Conservation (phyloP, 192 early-diverging fungal genomes). For the Coemansia interrupta region DNA sequence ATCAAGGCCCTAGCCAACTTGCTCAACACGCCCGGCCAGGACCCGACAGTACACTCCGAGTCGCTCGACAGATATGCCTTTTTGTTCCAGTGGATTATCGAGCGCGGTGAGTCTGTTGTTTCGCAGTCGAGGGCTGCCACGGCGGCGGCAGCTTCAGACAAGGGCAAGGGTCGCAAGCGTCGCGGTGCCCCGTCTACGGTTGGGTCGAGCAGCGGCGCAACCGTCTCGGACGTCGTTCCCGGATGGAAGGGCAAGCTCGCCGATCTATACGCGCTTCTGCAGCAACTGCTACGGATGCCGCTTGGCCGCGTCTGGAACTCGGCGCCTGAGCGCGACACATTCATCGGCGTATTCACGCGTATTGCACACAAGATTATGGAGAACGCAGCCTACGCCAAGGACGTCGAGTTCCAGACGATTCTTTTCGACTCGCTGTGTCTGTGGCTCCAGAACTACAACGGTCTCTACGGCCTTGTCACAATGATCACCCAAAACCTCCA, state of each 20-base stretch:
- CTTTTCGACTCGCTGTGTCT: constrained; percentile 71
- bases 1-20: constrained; percentile 60
- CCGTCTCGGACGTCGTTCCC: constrained; percentile 32
- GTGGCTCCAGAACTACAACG: constrained; percentile 76
- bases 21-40: constrained; percentile 63
- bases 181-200: constrained; percentile 14
- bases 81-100: constrained; percentile 77
- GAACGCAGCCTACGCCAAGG: constrained; percentile 66
- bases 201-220: constrained; percentile 19
- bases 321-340: constrained; percentile 50
- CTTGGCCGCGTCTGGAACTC: constrained; percentile 64
- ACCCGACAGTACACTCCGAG: constrained; percentile 60
- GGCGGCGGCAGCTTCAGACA: constrained; percentile 1
- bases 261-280: constrained; percentile 33
- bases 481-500: constrained; percentile 79
- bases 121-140: constrained; percentile 22
- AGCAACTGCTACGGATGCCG: constrained; percentile 43
- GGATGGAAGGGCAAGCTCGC: constrained; percentile 47
- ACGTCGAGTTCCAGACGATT: constrained; percentile 53
- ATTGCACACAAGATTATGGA: constrained; percentile 79
- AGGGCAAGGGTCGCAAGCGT: constrained; percentile 35
- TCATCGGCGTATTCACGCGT: constrained; percentile 66
- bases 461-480: constrained; percentile 70
- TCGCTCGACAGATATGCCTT: constrained; percentile 82
- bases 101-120: constrained; percentile 60